Evolutionary conservation across 345 rosid species (phyloP).

Genomic region (Mangifera indica): DNA sequence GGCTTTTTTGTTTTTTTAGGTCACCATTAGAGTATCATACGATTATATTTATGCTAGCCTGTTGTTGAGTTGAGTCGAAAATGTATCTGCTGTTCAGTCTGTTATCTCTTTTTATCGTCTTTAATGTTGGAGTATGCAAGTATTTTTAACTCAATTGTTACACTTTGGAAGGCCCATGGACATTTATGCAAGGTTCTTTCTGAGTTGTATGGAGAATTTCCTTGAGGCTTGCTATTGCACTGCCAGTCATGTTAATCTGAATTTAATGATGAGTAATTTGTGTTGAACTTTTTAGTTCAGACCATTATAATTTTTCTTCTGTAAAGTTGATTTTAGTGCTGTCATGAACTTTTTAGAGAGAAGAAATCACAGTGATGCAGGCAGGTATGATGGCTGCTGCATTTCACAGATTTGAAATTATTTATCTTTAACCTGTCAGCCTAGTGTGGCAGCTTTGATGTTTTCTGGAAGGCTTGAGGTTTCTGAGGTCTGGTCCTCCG

Average conservation of each 20-base stretch:
- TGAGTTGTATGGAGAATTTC: not conserved
- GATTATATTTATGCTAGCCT: not conserved
- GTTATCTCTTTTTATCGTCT: not conserved
- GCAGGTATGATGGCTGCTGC: not conserved
- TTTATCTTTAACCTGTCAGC: not conserved
- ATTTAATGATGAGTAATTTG: slow-evolving; percentile 4
- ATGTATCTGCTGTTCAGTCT: not conserved
- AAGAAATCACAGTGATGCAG: not conserved
- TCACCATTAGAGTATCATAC: not conserved
- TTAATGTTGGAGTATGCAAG: not conserved
- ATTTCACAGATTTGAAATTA: not conserved
- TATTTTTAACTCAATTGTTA: slow-evolving; percentile 1
- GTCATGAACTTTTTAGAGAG: not conserved
- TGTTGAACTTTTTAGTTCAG: not conserved
- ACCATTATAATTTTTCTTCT: too few relatives aligned
- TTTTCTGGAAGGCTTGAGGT: not conserved
- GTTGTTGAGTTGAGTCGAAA: not conserved
- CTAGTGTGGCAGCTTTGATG: not conserved
- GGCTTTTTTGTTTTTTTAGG: not conserved
- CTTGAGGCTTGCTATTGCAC: not conserved
- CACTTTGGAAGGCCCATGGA: not conserved
- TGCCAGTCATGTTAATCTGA: not conserved
- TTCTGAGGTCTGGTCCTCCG: not conserved
- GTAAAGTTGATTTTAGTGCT: not conserved
- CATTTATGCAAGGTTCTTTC: not conserved